Evolutionary conservation across 371 early-diverging fungal species (phyloP), one percentile per base, ranked within the genome.

Genomic region (Syncephalastrum racemosum): DNA sequence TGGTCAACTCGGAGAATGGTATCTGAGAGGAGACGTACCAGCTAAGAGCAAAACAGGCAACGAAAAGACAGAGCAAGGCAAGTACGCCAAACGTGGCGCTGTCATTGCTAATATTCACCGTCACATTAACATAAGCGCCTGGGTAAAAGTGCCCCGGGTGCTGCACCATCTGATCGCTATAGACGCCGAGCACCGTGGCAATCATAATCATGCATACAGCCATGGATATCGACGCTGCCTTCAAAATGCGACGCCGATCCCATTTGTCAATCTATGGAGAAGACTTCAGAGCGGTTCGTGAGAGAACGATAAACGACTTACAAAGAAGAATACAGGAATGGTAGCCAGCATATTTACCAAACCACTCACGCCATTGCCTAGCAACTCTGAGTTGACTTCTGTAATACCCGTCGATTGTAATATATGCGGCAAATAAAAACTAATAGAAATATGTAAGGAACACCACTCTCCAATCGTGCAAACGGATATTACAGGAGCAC

Each of bases 331-430:
- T 4, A 54, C 59, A 2, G 60, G 58, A 10, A 69, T 49, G 3
- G 69, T 65, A 4, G 62, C 62, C 12, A 69, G 46, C 50, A 69
- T 59, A 27, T 59, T 59, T 40, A 53, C 59, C 24, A 59, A 53
- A 27, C 59, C 59, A 25, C 59, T 59, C 36, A 59, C 59, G 31
- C 59, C 59, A 43, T 59, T 59, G 7, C 59, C 59, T 39, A 67
- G n/a, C 13, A 66, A 24, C 14, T 52, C 73, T 22, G 83, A 77
- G 10, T 71, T 60, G 20, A 65, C 44, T 18, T 70, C 73, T 12
- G 63, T 71, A 45, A 90, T 59, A 12, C 90, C 90, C 4, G 88
- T 80, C 14, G 83, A 77, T 62, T 80, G 67, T 63, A 90, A 76
- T 44, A 90, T 86, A 27, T 77, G 73, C 5, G 88, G 84, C 2